These are phyloP conservation scores for Gyromitra esculenta DNA, from an alignment of 2,329 filamentous ascomycete species.

Conservation along the genomic window DNA sequence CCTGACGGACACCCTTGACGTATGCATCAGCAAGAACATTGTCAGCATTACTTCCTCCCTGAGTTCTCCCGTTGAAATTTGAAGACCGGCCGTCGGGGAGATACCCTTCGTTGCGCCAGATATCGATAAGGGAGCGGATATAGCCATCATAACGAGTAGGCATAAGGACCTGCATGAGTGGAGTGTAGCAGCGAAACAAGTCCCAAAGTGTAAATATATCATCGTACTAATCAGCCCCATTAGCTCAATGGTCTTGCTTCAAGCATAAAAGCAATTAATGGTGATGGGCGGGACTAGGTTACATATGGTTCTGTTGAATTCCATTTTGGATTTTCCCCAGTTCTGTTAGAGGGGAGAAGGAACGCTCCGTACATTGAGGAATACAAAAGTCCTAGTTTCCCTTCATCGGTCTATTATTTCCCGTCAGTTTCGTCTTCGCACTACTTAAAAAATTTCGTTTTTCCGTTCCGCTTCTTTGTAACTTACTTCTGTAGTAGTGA, in stretches of 20 bases:
- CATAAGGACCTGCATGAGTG: conserved; percentile 73
- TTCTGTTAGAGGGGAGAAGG: conserved; percentile 74
- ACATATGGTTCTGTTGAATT: conserved; percentile 70
- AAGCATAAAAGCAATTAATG: neutral
- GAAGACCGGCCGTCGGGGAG: conserved; percentile 74
- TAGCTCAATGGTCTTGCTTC: conserved; percentile 18
- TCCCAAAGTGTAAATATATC: conserved; percentile 78
- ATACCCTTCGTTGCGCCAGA: conserved; percentile 72
- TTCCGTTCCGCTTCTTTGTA: neutral
- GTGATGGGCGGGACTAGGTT: neutral
- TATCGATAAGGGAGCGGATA: conserved; percentile 73
- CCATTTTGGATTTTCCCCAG: conserved; percentile 76
- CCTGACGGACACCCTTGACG: conserved; percentile 72
- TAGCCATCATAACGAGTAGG: conserved; percentile 72
- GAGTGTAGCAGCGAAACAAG: conserved; percentile 71
- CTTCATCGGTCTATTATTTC: conserved; percentile 60
- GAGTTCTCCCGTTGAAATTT: conserved; percentile 74
- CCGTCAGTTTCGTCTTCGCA: conserved; percentile 2
- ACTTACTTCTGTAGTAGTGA: conserved; percentile 68
- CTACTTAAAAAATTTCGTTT: neutral
- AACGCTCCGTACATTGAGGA: conserved; percentile 76
- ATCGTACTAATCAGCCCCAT: conserved; percentile 64
- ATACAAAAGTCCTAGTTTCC: conserved; percentile 71
- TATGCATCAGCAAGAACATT: conserved; percentile 78
- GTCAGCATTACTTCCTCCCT: conserved; percentile 76